These are phyloP conservation scores for Phaeoacremonium minimum DNA, from an alignment of 2,329 filamentous ascomycete species.

Conservation along the genomic window DNA sequence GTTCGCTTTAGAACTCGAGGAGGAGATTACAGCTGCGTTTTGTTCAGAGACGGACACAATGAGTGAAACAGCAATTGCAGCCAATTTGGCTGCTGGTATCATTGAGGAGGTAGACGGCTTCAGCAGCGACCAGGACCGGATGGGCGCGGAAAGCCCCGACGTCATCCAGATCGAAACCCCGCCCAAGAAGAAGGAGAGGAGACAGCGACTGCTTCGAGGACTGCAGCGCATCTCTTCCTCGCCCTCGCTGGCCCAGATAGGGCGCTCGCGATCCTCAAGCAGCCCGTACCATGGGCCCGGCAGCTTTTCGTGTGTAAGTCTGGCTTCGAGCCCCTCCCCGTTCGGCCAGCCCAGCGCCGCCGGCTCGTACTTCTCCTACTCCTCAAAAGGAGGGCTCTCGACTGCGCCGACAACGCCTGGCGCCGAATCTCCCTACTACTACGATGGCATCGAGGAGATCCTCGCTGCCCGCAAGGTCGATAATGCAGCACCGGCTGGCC, in stretches of 20 bases:
- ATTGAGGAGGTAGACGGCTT: not conserved
- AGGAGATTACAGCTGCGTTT: too few relatives aligned
- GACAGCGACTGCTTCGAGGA: conserved; percentile 66
- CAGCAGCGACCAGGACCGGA: too few relatives aligned
- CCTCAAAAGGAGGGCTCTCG: conserved; percentile 22
- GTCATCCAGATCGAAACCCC: conserved; percentile 24
- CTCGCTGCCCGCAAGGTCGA: conserved; percentile 53
- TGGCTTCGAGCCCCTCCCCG: conserved; percentile 38
- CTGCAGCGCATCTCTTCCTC: conserved; percentile 81
- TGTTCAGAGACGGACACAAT: too few relatives aligned
- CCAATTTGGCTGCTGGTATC: conserved; percentile 1
- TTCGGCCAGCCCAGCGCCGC: conserved; percentile 28
- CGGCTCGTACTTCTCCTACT: conserved; percentile 20
- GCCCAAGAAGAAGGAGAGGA: conserved; percentile 57
- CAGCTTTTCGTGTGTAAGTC: conserved; percentile 51
- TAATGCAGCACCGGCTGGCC: conserved; percentile 33
- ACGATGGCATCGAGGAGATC: conserved; percentile 38
- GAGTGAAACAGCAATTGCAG: conserved; percentile 5
- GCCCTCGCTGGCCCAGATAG: conserved; percentile 62
- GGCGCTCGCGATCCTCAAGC: conserved; percentile 61
- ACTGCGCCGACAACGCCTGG: conserved; percentile 32
- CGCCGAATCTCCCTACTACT: conserved; percentile 31
- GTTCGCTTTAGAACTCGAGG: too few relatives aligned
- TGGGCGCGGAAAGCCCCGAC: too few relatives aligned
- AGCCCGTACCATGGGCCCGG: conserved; percentile 60